These are phyloP conservation scores for Passiflora organensis DNA, from an alignment of 345 rosid genomes.

Conservation along the genomic window DNA sequence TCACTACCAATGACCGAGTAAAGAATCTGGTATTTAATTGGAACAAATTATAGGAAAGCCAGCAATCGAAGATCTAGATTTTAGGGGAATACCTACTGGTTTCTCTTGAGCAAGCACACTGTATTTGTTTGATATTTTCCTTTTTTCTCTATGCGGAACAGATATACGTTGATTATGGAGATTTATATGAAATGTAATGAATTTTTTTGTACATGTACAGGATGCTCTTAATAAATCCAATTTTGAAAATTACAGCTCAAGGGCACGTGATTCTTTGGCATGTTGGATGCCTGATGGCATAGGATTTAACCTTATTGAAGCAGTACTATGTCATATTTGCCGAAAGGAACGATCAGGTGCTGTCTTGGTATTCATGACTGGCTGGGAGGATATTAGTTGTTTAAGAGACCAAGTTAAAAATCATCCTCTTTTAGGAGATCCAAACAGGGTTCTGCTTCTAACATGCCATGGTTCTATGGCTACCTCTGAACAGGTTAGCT, in stretches of 20 bases:
- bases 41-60: no score
- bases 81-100: no score
- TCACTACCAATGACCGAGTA: no score
- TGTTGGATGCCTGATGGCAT: constrained; percentile 90
- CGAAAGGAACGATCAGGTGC: constrained; percentile 94
- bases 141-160: background rate
- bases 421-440: constrained; percentile 97
- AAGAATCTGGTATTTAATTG: no score
- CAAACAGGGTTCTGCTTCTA: constrained; percentile 81
- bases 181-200: background rate
- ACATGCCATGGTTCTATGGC: constrained; percentile 99
- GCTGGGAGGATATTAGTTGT: constrained; percentile 97
- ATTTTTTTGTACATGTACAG: constrained; percentile 35
- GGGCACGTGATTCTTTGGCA: constrained; percentile 82
- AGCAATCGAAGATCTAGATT: no score
- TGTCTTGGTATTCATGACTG: constrained; percentile 94
- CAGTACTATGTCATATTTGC: constrained; percentile 90
- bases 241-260: constrained; percentile 76
- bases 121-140: background rate
- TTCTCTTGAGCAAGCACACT: no score
- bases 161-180: constrained; percentile 1
- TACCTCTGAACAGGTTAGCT: constrained; percentile 78
- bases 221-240: constrained; percentile 86
- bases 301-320: constrained; percentile 95
- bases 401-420: constrained; percentile 90